A percentile compares a stretch with the other conserved stretches of the same genome.
These are phyloP conservation scores for Globisporangium perplexum DNA, from an alignment of 352 stramenopile species.

Conservation along the genomic window DNA sequence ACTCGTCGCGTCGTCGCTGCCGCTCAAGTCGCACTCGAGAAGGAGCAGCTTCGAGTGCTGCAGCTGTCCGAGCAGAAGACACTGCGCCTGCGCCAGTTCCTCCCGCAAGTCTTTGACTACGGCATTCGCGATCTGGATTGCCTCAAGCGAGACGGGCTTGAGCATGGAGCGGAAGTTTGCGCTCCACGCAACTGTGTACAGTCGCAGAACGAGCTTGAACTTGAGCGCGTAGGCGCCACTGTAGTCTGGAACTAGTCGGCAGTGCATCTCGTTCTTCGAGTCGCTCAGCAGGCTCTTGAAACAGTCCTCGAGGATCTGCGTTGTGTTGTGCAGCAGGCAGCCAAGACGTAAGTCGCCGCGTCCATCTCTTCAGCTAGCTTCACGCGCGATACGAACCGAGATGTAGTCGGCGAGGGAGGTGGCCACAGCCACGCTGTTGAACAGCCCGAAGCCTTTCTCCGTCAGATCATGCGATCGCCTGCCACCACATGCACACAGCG, in stretches of 20 bases:
- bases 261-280: neutral
- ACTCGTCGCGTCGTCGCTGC: neutral
- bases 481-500: no score
- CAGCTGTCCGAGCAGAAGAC: neutral
- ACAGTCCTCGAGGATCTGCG: neutral
- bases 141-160: slow-evolving; percentile 1
- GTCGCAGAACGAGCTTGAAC: neutral
- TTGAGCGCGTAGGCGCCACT: neutral
- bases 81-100: neutral
- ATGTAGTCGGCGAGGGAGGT: no score
- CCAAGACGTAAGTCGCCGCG: no score
- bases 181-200: neutral
- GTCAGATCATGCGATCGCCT: no score
- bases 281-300: neutral
- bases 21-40: neutral
- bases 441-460: no score
- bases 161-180: neutral
- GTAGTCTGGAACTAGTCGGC: neutral
- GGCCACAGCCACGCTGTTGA: no score
- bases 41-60: neutral
- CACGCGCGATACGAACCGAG: no score
- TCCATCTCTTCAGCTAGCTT: no score
- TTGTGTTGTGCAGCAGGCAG: no score
- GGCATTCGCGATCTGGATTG: slow-evolving; percentile 1
- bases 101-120: neutral